Conservation (phyloP, 202 grass and related monocot species). For the Thinopyrum obtusiflorum region DNA sequence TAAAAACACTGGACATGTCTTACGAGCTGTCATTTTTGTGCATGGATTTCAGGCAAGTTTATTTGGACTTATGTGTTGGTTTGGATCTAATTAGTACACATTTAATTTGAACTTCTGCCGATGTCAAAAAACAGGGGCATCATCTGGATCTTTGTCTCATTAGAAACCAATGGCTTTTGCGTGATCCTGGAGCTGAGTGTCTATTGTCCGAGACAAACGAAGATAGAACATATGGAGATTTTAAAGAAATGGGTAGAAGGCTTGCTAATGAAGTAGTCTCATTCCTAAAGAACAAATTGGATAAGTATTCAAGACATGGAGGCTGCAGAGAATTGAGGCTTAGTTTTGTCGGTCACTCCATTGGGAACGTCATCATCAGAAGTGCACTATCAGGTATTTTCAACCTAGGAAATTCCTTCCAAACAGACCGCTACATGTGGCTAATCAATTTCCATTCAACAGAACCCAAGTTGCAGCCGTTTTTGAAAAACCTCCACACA, state of each 20-base stretch:
- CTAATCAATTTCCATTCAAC: slow-evolving; percentile 35
- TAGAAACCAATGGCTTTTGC: slow-evolving; percentile 85
- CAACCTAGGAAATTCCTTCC: not conserved
- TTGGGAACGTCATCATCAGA: slow-evolving; percentile 90
- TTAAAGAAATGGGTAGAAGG: slow-evolving; percentile 90
- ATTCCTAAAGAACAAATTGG: slow-evolving; percentile 66
- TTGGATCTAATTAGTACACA: slow-evolving; percentile 6
- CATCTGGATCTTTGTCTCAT: slow-evolving; percentile 88
- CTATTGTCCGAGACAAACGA: slow-evolving; percentile 84
- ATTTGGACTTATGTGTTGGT: not conserved
- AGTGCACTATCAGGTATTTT: slow-evolving; percentile 75
- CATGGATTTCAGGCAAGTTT: slow-evolving; percentile 89
- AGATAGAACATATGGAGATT: slow-evolving; percentile 86
- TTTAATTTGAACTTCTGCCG: slow-evolving; percentile 7
- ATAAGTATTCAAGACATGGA: slow-evolving; percentile 62
- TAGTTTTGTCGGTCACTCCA: slow-evolving; percentile 94
- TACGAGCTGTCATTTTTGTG: slow-evolving; percentile 86
- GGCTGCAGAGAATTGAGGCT: slow-evolving; percentile 76
- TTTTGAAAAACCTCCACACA: slow-evolving; percentile 69
- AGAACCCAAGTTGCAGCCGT: slow-evolving; percentile 63
- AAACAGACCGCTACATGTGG: not conserved
- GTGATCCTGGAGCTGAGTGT: slow-evolving; percentile 86
- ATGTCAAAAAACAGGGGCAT: slow-evolving; percentile 57
- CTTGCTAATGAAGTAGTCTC: slow-evolving; percentile 69
- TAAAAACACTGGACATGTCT: slow-evolving; percentile 42